Evolutionary conservation across 352 stramenopile species (phyloP).

Genomic region (Globisporangium cederbergense): DNA sequence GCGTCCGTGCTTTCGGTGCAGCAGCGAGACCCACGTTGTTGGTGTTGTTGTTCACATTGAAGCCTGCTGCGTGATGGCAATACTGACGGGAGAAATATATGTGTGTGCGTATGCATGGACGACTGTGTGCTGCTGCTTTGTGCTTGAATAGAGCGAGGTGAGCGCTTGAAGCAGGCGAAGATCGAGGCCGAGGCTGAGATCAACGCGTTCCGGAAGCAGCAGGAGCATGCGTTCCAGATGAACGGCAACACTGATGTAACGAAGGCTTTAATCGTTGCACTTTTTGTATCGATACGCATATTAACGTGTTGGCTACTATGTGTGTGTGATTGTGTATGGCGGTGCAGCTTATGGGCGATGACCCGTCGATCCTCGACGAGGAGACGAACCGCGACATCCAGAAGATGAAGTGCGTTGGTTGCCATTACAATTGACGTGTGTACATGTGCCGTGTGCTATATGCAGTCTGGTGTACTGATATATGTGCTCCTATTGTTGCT

Average conservation of each 20-base stretch:
- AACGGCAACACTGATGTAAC: constrained; percentile 77
- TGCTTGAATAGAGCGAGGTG: constrained; percentile 55
- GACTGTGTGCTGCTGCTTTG: background rate
- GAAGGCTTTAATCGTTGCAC: background rate
- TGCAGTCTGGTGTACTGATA: background rate
- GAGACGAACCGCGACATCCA: constrained; percentile 77
- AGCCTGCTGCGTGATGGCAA: background rate
- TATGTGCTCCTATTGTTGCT: constrained; percentile 3
- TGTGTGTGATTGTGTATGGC: background rate
- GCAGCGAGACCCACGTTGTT: background rate
- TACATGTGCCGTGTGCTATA: too few relatives aligned
- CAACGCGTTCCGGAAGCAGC: constrained; percentile 79
- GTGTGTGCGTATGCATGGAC: background rate
- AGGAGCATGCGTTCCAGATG: constrained; percentile 86
- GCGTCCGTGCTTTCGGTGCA: background rate
- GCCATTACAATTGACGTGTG: background rate
- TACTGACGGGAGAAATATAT: background rate
- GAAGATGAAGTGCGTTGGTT: constrained; percentile 60
- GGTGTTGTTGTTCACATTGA: background rate
- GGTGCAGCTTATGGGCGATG: constrained; percentile 69
- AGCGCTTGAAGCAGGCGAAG: constrained; percentile 87
- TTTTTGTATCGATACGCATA: background rate
- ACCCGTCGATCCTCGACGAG: constrained; percentile 72
- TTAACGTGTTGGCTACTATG: background rate
- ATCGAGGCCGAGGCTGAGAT: constrained; percentile 84